Percentiles rank a stretch among this genome's conserved stretches.
Conservation (phyloP, 1,139 yeast genomes). For the Nematodospora anomalae region DNA sequence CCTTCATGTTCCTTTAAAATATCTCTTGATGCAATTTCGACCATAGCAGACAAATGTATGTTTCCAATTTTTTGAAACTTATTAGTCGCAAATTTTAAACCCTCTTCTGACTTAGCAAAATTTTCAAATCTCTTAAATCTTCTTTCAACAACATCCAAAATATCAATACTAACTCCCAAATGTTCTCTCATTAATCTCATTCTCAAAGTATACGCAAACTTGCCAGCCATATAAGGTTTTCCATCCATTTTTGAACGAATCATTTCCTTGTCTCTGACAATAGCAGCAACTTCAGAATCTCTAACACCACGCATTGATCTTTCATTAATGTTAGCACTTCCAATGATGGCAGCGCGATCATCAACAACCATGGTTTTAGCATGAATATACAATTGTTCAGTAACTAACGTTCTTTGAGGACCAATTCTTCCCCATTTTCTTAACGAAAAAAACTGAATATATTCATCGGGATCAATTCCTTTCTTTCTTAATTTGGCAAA, state of each 20-base stretch:
- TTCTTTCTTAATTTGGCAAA: constrained; percentile 75
- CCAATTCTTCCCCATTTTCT: constrained; percentile 97
- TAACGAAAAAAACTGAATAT: constrained; percentile 87
- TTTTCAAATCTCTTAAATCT: constrained; percentile 61
- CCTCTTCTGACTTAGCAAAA: constrained; percentile 48
- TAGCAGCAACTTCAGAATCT: constrained; percentile 92
- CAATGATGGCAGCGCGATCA: constrained; percentile 89
- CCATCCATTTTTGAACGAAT: constrained; percentile 81
- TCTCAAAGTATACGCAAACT: constrained; percentile 86
- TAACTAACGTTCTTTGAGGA: constrained; percentile 66
- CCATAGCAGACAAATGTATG: constrained; percentile 59
- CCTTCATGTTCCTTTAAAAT: constrained; percentile 49
- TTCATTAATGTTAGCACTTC: constrained; percentile 95
- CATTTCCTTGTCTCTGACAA: constrained; percentile 80
- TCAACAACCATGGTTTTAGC: constrained; percentile 94
- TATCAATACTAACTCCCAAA: constrained; percentile 88
- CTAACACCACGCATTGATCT: constrained; percentile 91
- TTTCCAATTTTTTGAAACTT: constrained; percentile 34
- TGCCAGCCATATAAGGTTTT: constrained; percentile 73
- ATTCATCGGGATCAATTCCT: constrained; percentile 87
- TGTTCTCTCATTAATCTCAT: constrained; percentile 96
- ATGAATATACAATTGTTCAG: constrained; percentile 92
- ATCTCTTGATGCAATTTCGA: constrained; percentile 71
- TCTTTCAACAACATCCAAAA: constrained; percentile 80
- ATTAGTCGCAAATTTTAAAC: constrained; percentile 45